phyloP scores from a whole-genome alignment of 1,284 basidiomycete genomes.

The Hypsizygus ulmarius region DNA sequence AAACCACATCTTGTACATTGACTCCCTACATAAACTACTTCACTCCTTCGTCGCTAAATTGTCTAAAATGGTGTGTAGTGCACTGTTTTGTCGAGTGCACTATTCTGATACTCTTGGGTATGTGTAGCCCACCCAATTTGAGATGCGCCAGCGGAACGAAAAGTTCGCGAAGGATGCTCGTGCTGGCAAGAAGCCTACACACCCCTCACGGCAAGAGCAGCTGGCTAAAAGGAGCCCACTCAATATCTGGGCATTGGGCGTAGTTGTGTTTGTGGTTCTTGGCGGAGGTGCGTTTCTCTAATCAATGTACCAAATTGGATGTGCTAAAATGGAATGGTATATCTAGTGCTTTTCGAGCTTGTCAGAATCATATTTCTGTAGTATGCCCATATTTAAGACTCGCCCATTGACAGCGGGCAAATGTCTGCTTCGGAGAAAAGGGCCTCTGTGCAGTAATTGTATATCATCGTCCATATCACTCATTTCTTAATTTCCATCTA shows the following conservation, averaged over 20 bases:
- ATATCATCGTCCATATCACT: constrained; percentile 21
- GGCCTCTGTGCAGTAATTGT: constrained; percentile 14
- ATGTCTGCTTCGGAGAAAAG: neutral
- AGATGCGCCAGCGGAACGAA: constrained; percentile 73
- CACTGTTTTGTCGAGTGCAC: neutral
- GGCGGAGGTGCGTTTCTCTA: constrained; percentile 63
- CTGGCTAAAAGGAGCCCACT: constrained; percentile 70
- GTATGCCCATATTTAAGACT: neutral
- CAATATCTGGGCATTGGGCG: constrained; percentile 65
- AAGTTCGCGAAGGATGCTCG: constrained; percentile 72
- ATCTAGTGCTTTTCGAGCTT: constrained; percentile 70
- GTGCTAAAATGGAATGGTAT: constrained; percentile 8
- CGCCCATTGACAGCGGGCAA: too few relatives aligned
- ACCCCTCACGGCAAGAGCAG: constrained; percentile 67
- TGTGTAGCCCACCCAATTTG: constrained; percentile 65
- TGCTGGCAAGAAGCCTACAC: constrained; percentile 70
- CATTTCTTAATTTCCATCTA: constrained; percentile 6
- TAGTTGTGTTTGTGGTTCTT: constrained; percentile 68
- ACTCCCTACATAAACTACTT: constrained; percentile 4
- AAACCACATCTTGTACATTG: constrained; percentile 5
- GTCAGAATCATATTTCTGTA: constrained; percentile 63
- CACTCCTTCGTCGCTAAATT: constrained; percentile 14
- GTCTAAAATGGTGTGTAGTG: constrained; percentile 12
- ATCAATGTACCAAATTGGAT: neutral
- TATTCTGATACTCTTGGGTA: neutral